Evolutionary conservation across 805 yeast species (phyloP).

Genomic region (Kodamaea laetipori): DNA sequence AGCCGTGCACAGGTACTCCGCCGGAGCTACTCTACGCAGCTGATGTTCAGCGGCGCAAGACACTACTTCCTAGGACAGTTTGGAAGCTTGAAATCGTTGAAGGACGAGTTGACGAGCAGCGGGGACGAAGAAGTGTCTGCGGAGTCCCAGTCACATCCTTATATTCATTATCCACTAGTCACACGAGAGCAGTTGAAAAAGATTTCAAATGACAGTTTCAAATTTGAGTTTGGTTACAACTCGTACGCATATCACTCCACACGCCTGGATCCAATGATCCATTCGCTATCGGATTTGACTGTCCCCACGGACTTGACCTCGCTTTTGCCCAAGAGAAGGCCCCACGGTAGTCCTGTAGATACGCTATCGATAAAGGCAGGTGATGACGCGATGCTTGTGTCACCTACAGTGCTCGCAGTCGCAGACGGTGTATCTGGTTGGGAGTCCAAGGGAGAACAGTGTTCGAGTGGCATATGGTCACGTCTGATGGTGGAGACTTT

Average conservation of each 20-base stretch:
- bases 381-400: constrained; percentile 58
- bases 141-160: constrained; percentile 36
- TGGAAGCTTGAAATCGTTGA: constrained; percentile 9
- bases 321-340: constrained; percentile 50
- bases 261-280: constrained; percentile 40
- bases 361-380: constrained; percentile 56
- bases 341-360: constrained; percentile 54
- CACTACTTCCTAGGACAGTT: constrained; percentile 24
- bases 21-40: constrained; percentile 14
- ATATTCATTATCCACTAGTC: constrained; percentile 42
- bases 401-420: constrained; percentile 53
- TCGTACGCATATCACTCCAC: constrained; percentile 52
- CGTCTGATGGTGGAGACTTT: constrained; percentile 54
- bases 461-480: constrained; percentile 55
- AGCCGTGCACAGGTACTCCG: constrained; percentile 1
- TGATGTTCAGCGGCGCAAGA: constrained; percentile 23
- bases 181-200: constrained; percentile 41
- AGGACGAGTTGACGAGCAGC: constrained; percentile 4
- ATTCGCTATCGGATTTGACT: constrained; percentile 52
- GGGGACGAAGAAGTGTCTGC: constrained; percentile 14
- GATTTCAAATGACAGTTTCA: constrained; percentile 41
- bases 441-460: constrained; percentile 44
- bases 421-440: constrained; percentile 63
- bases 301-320: constrained; percentile 49
- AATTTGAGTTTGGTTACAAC: constrained; percentile 47